A percentile compares a stretch with the other conserved stretches of the same genome.
These are phyloP conservation scores for Zalaria sp. DNA, from an alignment of 2,329 filamentous ascomycete species.

Conservation along the genomic window DNA sequence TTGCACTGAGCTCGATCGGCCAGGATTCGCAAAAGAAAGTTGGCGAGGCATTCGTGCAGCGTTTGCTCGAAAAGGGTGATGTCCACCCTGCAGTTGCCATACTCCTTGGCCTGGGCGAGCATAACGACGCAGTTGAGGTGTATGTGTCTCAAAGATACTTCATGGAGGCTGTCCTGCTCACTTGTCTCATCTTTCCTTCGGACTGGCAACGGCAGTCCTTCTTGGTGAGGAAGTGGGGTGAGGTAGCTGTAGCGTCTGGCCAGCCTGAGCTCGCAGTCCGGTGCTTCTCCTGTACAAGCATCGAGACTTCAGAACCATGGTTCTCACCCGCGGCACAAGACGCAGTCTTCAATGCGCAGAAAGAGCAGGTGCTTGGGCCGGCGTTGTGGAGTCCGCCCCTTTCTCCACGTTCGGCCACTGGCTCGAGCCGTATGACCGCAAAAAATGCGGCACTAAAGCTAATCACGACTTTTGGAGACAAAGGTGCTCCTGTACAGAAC, in stretches of 20 bases:
- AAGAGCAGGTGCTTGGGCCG: conserved; percentile 20
- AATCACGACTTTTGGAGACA: conserved; percentile 73
- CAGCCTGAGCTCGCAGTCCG: conserved; percentile 83
- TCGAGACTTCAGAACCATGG: conserved; percentile 78
- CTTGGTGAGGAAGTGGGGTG: conserved; percentile 88
- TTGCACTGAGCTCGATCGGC: conserved; percentile 81
- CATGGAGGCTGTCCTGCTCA: conserved; percentile 84
- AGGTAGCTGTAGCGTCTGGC: conserved; percentile 72
- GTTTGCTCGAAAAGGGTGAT: conserved; percentile 77
- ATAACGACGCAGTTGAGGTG: conserved; percentile 89
- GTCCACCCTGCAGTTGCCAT: conserved; percentile 86
- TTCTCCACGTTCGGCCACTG: conserved; percentile 53
- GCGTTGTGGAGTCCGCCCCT: conserved; percentile 49
- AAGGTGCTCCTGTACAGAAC: conserved; percentile 42
- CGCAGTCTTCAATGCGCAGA: conserved; percentile 41
- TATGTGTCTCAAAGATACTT: conserved; percentile 84
- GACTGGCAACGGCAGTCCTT: conserved; percentile 88
- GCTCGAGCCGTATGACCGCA: conserved; percentile 41
- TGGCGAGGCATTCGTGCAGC: conserved; percentile 78
- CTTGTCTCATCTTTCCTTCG: conserved; percentile 64
- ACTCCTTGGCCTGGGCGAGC: conserved; percentile 79
- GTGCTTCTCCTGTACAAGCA: conserved; percentile 82
- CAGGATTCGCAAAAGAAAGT: conserved; percentile 69
- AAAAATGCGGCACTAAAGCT: conserved; percentile 79
- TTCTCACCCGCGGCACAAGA: conserved; percentile 65